A percentile compares a stretch with the other conserved stretches of the same genome.
These are phyloP conservation scores for Kurtzmaniella quercitrusa DNA, from an alignment of 1,139 yeast genomes.

Conservation along the genomic window DNA sequence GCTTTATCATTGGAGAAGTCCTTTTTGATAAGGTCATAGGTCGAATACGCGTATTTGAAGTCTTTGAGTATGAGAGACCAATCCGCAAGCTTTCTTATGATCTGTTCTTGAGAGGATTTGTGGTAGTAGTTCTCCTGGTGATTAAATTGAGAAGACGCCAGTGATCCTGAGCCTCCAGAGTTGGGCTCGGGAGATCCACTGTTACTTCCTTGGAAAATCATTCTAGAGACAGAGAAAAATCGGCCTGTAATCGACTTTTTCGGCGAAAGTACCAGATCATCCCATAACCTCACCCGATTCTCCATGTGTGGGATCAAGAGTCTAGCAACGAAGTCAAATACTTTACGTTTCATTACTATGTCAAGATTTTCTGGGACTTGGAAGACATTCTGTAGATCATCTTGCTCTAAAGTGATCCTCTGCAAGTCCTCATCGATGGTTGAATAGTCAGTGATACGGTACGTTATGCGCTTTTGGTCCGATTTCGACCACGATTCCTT, in stretches of 20 bases:
- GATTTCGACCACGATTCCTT: slow-evolving; percentile 2
- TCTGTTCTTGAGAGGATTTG: slow-evolving; percentile 66
- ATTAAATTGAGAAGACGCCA: slow-evolving; percentile 26
- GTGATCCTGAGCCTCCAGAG: slow-evolving; percentile 8
- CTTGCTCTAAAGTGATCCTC: slow-evolving; percentile 23
- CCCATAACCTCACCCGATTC: slow-evolving; percentile 68
- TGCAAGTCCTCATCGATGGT: slow-evolving; percentile 57
- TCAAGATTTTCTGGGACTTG: slow-evolving; percentile 35
- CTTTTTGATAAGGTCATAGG: slow-evolving; percentile 77
- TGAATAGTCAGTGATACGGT: slow-evolving; percentile 27
- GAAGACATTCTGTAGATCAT: slow-evolving; percentile 9
- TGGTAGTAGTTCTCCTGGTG: slow-evolving; percentile 50
- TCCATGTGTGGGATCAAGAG: slow-evolving; percentile 78
- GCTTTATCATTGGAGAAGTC: slow-evolving; percentile 79
- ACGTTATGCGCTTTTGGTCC: neutral
- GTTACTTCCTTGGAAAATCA: slow-evolving; percentile 40
- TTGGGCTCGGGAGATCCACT: slow-evolving; percentile 8
- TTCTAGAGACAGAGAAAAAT: slow-evolving; percentile 63
- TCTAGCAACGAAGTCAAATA: slow-evolving; percentile 54
- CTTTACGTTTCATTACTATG: slow-evolving; percentile 34
- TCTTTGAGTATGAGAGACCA: slow-evolving; percentile 89
- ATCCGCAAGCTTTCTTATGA: slow-evolving; percentile 80
- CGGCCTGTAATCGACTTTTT: slow-evolving; percentile 71
- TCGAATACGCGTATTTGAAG: slow-evolving; percentile 77
- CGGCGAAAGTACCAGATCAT: slow-evolving; percentile 66